Evolutionary conservation across 1,284 basidiomycete genomes (phyloP).

Genomic region (Acaromyces ingoldii): DNA sequence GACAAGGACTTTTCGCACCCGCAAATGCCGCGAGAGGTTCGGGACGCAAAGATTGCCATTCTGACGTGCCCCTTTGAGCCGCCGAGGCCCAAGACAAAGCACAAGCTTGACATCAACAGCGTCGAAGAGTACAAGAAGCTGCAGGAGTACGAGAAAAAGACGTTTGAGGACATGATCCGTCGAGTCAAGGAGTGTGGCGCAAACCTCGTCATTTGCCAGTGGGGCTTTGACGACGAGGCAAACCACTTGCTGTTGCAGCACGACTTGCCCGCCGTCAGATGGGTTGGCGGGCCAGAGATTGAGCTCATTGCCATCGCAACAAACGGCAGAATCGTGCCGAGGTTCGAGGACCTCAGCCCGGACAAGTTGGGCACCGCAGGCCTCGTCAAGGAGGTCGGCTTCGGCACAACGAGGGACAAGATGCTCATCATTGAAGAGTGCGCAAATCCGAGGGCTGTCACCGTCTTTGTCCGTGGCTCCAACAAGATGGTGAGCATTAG

Average conservation of each 20-base stretch:
- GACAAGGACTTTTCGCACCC: constrained; percentile 99
- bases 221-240: constrained; percentile 99
- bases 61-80: constrained; percentile 98
- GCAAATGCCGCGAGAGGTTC: constrained; percentile 86
- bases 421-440: constrained; percentile 99
- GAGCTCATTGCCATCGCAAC: constrained; percentile 99
- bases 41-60: constrained; percentile 88
- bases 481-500: constrained; percentile 86
- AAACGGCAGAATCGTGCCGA: constrained; percentile 93
- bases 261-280: constrained; percentile 92
- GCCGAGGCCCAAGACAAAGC: constrained; percentile 97
- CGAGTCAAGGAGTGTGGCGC: constrained; percentile 96
- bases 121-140: constrained; percentile 98
- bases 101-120: constrained; percentile 93
- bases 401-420: constrained; percentile 96
- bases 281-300: constrained; percentile 98
- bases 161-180: constrained; percentile 95
- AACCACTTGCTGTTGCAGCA: constrained; percentile 98
- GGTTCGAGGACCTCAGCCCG: constrained; percentile 87
- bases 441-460: constrained; percentile 92
- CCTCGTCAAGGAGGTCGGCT: constrained; percentile 84
- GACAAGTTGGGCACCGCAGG: constrained; percentile 91
- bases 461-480: constrained; percentile 91
- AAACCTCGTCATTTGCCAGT: constrained; percentile 97
- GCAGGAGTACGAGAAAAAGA: constrained; percentile 88